These are phyloP conservation scores for Coniferiporia weirii DNA, from an alignment of 1,284 basidiomycete species.

Conservation along the genomic window DNA sequence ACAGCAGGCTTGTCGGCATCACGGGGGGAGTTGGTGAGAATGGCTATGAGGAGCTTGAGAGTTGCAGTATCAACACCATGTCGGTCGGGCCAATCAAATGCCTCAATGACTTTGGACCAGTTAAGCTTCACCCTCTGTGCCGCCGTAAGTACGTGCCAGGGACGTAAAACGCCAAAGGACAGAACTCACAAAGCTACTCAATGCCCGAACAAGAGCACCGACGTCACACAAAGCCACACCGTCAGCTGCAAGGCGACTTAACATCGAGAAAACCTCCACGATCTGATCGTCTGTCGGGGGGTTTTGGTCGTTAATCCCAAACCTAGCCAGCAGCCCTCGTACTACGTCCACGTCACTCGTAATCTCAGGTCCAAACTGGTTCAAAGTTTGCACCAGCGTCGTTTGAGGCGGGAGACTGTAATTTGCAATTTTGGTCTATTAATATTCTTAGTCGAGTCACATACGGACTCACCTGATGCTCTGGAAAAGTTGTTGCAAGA, in stretches of 20 bases:
- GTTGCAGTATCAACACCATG: conserved; percentile 79
- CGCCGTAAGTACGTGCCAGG: conserved; percentile 16
- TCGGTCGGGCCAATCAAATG: conserved; percentile 74
- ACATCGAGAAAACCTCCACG: conserved; percentile 59
- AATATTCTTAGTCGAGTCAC: conserved; percentile 2
- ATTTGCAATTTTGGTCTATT: conserved; percentile 1
- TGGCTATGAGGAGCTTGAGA: conserved; percentile 74
- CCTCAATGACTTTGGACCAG: conserved; percentile 75
- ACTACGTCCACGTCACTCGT: conserved; percentile 68
- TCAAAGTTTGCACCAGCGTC: conserved; percentile 65
- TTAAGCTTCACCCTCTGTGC: conserved; percentile 57
- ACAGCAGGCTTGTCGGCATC: conserved; percentile 72
- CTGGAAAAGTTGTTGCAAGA: conserved; percentile 45
- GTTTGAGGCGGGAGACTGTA: conserved; percentile 59
- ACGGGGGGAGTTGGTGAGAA: conserved; percentile 67
- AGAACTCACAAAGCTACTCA: conserved; percentile 60
- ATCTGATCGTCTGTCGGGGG: conserved; percentile 68
- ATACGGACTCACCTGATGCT: conserved; percentile 41
- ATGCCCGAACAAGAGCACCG: conserved; percentile 65
- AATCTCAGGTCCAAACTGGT: conserved; percentile 72
- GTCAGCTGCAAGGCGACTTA: conserved; percentile 66
- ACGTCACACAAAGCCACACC: conserved; percentile 70
- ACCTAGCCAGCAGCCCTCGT: conserved; percentile 61
- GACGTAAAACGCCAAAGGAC: neutral
- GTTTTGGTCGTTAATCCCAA: conserved; percentile 61